A percentile compares a stretch with the other conserved stretches of the same genome.
phyloP scores from a whole-genome alignment of 2,329 filamentous ascomycete genomes.

The Ustulina deusta region DNA sequence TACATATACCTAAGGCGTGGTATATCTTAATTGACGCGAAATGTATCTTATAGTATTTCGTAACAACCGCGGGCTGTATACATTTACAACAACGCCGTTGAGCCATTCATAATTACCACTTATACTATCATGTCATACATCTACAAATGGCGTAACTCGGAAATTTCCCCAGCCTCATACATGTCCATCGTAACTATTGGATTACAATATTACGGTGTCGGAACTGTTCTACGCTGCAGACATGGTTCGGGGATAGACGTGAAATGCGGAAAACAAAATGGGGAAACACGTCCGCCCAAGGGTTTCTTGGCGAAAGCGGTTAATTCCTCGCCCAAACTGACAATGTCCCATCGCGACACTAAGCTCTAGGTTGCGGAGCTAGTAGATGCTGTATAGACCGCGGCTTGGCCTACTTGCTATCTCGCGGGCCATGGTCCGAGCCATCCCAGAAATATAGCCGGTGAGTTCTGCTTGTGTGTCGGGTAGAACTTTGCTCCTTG shows the following conservation, averaged over 20 bases:
- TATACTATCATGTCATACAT: no score
- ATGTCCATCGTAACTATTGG: neutral
- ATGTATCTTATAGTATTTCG: neutral
- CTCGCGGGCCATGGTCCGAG: no score
- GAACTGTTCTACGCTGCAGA: neutral
- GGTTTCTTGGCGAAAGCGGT: conserved; percentile 7
- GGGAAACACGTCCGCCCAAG: conserved; percentile 18
- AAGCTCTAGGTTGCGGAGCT: no score
- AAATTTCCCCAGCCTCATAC: neutral
- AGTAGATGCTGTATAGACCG: no score
- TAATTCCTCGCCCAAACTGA: neutral
- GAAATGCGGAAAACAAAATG: conserved; percentile 4
- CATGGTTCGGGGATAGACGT: conserved; percentile 22
- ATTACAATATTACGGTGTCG: neutral
- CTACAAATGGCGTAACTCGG: neutral
- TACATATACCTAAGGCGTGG: neutral
- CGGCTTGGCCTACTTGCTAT: no score
- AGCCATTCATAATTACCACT: no score
- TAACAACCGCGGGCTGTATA: neutral
- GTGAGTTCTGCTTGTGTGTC: no score
- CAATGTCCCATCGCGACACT: neutral
- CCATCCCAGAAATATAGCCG: no score
- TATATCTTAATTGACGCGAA: neutral
- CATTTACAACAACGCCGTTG: no score
- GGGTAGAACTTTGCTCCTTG: no score